Percentiles rank a stretch among this genome's conserved stretches.
phyloP scores from a whole-genome alignment of 2,329 filamentous ascomycete genomes.

The Penicillium freii region DNA sequence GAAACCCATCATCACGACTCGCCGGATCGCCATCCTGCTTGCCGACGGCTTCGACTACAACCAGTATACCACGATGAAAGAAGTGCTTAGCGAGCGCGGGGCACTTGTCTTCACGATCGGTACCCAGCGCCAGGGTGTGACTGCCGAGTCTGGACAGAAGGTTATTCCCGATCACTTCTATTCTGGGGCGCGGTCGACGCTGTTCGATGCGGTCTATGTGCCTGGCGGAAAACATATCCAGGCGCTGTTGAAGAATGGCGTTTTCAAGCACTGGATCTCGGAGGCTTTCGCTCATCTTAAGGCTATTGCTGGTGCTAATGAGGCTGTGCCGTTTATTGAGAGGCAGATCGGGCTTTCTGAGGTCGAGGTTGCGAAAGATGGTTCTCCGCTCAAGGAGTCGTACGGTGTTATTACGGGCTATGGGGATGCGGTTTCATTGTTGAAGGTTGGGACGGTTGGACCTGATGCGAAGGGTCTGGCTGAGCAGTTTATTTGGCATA shows the following conservation, averaged over 20 bases:
- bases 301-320: conserved; percentile 68
- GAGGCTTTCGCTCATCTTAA: conserved; percentile 82
- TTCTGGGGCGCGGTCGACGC: conserved; percentile 70
- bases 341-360: conserved; percentile 29
- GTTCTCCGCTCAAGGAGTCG: conserved; percentile 25
- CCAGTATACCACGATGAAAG: conserved; percentile 64
- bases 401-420: conserved; percentile 38
- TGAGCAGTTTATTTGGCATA: conserved; percentile 66
- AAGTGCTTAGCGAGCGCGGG: conserved; percentile 59
- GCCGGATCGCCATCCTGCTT: conserved; percentile 72
- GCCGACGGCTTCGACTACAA: conserved; percentile 71
- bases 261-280: conserved; percentile 72
- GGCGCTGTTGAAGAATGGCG: conserved; percentile 66
- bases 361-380: conserved; percentile 26
- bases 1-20: conserved; percentile 65
- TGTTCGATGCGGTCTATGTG: conserved; percentile 78
- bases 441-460: conserved; percentile 52
- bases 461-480: conserved; percentile 67
- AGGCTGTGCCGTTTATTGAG: conserved; percentile 34
- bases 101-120: conserved; percentile 73
- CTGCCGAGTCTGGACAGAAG: conserved; percentile 58
- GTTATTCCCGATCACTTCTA: conserved; percentile 73
- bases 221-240: conserved; percentile 66
- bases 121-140: conserved; percentile 64
- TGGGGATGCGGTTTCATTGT: conserved; percentile 20